A percentile compares a stretch with the other conserved stretches of the same genome.
Conservation (phyloP, 148 eudicot species). For the Rhododendron mucronatum region DNA sequence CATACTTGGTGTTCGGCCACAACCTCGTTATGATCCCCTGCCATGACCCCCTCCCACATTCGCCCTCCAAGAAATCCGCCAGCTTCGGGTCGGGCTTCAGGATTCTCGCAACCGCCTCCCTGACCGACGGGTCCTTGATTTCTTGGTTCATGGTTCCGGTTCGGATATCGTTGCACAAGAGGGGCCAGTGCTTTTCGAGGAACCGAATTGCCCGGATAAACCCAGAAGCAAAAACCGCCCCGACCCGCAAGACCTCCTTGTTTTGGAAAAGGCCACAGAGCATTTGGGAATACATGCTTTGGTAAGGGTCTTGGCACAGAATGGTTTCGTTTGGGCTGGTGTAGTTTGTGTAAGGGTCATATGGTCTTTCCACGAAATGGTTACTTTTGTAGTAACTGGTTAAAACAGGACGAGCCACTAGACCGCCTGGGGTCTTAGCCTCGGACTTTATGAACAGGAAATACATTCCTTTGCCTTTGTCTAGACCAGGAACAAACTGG, state of each 20-base stretch:
- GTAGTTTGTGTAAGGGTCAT: constrained; percentile 75
- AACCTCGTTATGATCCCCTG: constrained; percentile 62
- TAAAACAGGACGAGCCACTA: constrained; percentile 68
- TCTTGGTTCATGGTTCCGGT: constrained; percentile 37
- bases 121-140: constrained; percentile 50
- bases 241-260: constrained; percentile 68
- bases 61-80: constrained; percentile 52
- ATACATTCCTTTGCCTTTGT: constrained; percentile 82
- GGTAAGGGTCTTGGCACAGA: constrained; percentile 70
- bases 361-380: constrained; percentile 51
- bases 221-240: constrained; percentile 86
- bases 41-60: constrained; percentile 52
- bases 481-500: constrained; percentile 62
- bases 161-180: constrained; percentile 43
- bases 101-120: constrained; percentile 39
- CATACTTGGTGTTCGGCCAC: constrained; percentile 79
- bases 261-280: constrained; percentile 60
- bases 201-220: constrained; percentile 77
- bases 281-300: constrained; percentile 81
- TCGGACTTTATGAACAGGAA: constrained; percentile 71
- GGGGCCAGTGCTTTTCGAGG: constrained; percentile 59
- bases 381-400: constrained; percentile 70
- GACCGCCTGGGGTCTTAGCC: constrained; percentile 66
- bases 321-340: constrained; percentile 75
- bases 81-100: constrained; percentile 56